These are phyloP conservation scores for Dalbergia cultrata DNA, from an alignment of 306 rosid species.

Conservation along the genomic window DNA sequence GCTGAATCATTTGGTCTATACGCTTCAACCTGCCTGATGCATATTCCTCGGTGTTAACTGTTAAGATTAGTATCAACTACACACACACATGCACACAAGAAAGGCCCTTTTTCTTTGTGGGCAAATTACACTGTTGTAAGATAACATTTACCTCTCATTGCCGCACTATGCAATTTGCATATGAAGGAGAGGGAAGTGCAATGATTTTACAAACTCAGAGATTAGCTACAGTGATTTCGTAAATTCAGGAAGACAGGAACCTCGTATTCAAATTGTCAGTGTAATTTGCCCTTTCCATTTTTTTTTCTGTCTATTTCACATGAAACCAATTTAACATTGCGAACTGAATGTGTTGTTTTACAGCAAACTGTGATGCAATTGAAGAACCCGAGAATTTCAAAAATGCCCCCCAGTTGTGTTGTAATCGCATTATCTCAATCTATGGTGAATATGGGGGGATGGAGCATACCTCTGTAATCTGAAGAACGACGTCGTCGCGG, in stretches of 20 bases:
- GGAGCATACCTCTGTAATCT: conserved; percentile 74
- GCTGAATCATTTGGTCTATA: conserved; percentile 87
- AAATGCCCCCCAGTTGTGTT: not conserved
- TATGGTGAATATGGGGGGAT: conserved; percentile 3
- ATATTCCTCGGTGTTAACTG: not conserved
- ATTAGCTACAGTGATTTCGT: no score
- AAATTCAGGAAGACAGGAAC: no score
- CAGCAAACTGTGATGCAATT: no score
- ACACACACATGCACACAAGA: not conserved
- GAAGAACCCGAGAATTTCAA: no score
- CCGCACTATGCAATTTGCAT: no score
- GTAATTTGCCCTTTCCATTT: no score
- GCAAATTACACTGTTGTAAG: no score
- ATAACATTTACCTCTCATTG: no score
- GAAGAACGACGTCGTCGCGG: conserved; percentile 87
- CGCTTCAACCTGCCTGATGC: conserved; percentile 79
- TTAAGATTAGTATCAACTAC: not conserved
- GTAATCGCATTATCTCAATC: not conserved
- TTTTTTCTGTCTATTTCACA: not conserved
- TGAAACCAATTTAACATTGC: not conserved
- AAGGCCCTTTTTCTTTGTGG: not conserved
- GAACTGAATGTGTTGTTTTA: not conserved
- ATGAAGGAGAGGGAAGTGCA: no score
- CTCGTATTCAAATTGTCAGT: no score
- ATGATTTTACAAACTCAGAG: no score